phyloP scores from a whole-genome alignment of 2,329 filamentous ascomycete species.

The Didymella sp. region DNA sequence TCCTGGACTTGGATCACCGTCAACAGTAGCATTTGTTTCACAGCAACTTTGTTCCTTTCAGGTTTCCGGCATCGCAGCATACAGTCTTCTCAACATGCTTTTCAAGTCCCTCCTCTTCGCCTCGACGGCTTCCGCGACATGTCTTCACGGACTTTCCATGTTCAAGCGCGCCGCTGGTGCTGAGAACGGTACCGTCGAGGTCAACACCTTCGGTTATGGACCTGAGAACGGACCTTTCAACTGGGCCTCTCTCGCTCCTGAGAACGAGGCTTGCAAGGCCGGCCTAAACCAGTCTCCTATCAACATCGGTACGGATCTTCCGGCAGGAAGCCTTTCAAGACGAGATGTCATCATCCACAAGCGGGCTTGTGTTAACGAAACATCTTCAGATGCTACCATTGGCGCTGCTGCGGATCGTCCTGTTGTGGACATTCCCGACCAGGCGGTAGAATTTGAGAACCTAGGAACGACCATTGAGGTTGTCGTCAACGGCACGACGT shows the following conservation, averaged over 20 bases:
- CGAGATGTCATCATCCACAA: conserved; percentile 9
- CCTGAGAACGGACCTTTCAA: conserved; percentile 58
- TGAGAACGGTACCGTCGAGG: conserved; percentile 26
- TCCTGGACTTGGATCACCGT: background rate
- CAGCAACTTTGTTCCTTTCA: background rate
- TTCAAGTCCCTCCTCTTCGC: conserved; percentile 41
- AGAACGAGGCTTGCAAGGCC: conserved; percentile 57
- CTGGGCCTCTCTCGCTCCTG: conserved; percentile 57
- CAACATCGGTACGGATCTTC: conserved; percentile 53
- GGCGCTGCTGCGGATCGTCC: conserved; percentile 39
- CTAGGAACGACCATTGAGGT: conserved; percentile 65
- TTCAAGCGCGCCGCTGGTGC: conserved; percentile 35
- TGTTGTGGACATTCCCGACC: conserved; percentile 51
- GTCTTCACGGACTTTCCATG: conserved; percentile 53
- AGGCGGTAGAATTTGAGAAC: conserved; percentile 61
- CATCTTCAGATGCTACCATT: conserved; percentile 41
- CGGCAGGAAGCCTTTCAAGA: conserved; percentile 1
- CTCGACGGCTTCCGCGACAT: conserved; percentile 49
- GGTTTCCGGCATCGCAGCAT: background rate
- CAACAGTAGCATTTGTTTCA: conserved; percentile 5
- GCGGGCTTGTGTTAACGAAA: conserved; percentile 18
- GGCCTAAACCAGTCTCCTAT: conserved; percentile 65
- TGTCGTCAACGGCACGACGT: conserved; percentile 60
- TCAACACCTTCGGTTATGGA: conserved; percentile 54
- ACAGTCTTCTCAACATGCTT: conserved; percentile 37